These are phyloP conservation scores for Sutorius australiensis DNA, from an alignment of 768 basidiomycete genomes.

Conservation along the genomic window DNA sequence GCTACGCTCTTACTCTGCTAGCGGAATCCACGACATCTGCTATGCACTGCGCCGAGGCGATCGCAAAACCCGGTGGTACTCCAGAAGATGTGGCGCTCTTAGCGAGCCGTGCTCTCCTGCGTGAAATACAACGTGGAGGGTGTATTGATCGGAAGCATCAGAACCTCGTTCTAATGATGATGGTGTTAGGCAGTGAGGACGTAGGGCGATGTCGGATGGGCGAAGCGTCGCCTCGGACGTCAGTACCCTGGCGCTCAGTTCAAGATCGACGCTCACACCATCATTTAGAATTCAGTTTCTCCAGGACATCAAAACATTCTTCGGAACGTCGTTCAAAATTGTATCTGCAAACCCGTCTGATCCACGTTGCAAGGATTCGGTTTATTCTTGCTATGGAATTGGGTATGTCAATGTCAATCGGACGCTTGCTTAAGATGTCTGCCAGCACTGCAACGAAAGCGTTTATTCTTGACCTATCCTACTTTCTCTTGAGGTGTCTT, in stretches of 20 bases:
- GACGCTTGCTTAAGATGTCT: slow-evolving; percentile 51
- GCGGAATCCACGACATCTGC: slow-evolving; percentile 91
- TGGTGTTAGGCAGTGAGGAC: slow-evolving; percentile 97
- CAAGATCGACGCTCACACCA: slow-evolving; percentile 4
- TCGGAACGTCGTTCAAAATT: slow-evolving; percentile 94
- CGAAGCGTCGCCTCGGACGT: slow-evolving; percentile 80
- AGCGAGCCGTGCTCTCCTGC: slow-evolving; percentile 73
- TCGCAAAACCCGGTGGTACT: slow-evolving; percentile 75
- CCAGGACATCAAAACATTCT: slow-evolving; percentile 74
- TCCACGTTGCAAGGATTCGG: slow-evolving; percentile 51
- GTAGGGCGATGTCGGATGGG: slow-evolving; percentile 88
- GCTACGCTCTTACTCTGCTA: slow-evolving; percentile 86
- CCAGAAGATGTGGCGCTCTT: slow-evolving; percentile 91
- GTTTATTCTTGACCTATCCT: neutral
- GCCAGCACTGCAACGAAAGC: neutral
- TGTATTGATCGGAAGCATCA: slow-evolving; percentile 93
- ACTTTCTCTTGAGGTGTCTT: neutral
- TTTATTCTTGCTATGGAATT: slow-evolving; percentile 89
- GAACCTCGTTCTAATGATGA: slow-evolving; percentile 76
- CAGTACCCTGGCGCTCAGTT: slow-evolving; percentile 32
- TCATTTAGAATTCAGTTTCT: slow-evolving; percentile 80
- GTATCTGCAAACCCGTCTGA: slow-evolving; percentile 54
- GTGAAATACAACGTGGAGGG: slow-evolving; percentile 78
- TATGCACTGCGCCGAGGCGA: slow-evolving; percentile 82
- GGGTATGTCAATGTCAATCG: slow-evolving; percentile 90